These are phyloP conservation scores for Prinsepia uniflora DNA, from an alignment of 306 rosid genomes.

Conservation along the genomic window DNA sequence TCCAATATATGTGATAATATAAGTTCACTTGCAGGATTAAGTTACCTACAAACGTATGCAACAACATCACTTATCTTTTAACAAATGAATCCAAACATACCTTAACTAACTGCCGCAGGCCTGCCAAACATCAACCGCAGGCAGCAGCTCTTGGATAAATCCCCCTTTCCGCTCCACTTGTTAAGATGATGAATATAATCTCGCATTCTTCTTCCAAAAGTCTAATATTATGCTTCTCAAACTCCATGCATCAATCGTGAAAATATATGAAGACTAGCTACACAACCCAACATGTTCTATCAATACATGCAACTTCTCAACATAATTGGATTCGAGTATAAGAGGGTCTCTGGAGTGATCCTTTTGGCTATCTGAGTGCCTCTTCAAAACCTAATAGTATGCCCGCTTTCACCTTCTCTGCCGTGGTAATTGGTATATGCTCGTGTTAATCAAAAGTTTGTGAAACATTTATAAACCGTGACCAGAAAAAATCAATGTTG, in stretches of 20 bases:
- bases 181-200: constrained; percentile 58
- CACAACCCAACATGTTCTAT: no score
- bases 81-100: constrained; percentile 29
- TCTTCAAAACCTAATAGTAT: constrained; percentile 86
- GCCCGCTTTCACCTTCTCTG: constrained; percentile 55
- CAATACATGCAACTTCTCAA: constrained; percentile 40
- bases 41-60: not conserved
- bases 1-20: not conserved
- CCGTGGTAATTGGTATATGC: constrained; percentile 70
- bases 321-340: constrained; percentile 75
- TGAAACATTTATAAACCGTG: no score
- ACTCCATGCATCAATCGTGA: no score
- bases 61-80: not conserved
- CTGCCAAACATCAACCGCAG: constrained; percentile 60
- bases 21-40: no score
- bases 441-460: constrained; percentile 42
- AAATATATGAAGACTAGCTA: no score
- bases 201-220: constrained; percentile 59
- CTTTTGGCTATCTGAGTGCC: constrained; percentile 66
- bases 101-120: constrained; percentile 69
- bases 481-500: no score
- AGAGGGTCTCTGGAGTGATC: constrained; percentile 63
- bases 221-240: no score
- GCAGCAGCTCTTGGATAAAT: constrained; percentile 73
- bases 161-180: constrained; percentile 70